Percentiles rank a stretch among this genome's conserved stretches.
Conservation (phyloP, 2,329 filamentous ascomycete genomes). For the Mycosphaerella arachidis region DNA sequence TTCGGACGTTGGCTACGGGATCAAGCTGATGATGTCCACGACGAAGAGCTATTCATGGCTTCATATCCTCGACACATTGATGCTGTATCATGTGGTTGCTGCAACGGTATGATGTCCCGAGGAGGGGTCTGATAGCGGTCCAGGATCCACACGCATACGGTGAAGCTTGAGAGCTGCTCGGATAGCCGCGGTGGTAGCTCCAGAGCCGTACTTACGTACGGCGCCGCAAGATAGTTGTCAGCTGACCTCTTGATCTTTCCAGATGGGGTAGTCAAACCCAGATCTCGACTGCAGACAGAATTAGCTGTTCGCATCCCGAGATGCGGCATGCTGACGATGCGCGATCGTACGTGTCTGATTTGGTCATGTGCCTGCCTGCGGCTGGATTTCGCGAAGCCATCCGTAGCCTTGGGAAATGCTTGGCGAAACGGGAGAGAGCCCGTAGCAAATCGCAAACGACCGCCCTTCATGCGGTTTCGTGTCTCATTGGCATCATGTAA, state of each 20-base stretch:
- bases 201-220: neutral
- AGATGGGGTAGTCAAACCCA: neutral
- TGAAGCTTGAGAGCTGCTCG: neutral
- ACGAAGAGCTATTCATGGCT: neutral
- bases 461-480: neutral
- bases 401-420: neutral
- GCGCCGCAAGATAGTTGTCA: neutral
- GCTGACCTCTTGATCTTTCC: neutral
- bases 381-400: neutral
- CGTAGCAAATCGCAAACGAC: neutral
- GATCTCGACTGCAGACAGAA: neutral
- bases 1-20: neutral
- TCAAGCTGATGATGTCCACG: neutral
- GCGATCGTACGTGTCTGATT: neutral
- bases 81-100: neutral
- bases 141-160: constrained; percentile 1
- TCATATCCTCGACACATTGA: neutral
- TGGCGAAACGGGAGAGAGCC: neutral
- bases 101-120: neutral
- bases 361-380: neutral
- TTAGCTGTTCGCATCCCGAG: neutral
- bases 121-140: constrained; percentile 1
- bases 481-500: neutral
- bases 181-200: constrained; percentile 1
- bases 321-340: neutral